Conservation (phyloP, 768 basidiomycete species). For the Termitomyces bulborhizus region DNA sequence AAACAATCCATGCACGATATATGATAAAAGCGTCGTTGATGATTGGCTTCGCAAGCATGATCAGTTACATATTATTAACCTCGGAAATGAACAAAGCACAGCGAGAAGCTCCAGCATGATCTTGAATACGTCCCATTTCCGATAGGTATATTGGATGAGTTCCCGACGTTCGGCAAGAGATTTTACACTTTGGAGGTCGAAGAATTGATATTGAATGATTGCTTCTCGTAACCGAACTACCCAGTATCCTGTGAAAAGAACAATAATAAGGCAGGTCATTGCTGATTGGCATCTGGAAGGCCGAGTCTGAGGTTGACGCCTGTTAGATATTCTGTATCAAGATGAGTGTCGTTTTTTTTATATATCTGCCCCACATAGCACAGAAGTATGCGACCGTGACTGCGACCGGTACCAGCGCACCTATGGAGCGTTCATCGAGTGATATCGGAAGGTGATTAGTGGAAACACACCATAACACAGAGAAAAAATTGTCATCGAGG, state of each 20-base stretch:
- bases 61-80: background rate
- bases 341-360: background rate
- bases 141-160: background rate
- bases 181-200: background rate
- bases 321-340: background rate
- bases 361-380: background rate
- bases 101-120: background rate
- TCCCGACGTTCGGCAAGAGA: background rate
- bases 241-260: background rate
- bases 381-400: background rate
- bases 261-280: background rate
- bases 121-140: background rate
- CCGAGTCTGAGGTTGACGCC: background rate
- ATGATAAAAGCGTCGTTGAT: background rate
- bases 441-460: background rate
- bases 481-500: background rate
- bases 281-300: background rate
- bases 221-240: background rate
- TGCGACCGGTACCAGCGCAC: background rate
- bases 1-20: background rate
- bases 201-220: background rate
- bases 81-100: background rate
- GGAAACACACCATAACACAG: background rate
- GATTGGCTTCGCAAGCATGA: background rate
- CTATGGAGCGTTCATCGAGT: background rate